Conservation (phyloP, 2,329 filamentous ascomycete genomes). For the Colletotrichum sp. region DNA sequence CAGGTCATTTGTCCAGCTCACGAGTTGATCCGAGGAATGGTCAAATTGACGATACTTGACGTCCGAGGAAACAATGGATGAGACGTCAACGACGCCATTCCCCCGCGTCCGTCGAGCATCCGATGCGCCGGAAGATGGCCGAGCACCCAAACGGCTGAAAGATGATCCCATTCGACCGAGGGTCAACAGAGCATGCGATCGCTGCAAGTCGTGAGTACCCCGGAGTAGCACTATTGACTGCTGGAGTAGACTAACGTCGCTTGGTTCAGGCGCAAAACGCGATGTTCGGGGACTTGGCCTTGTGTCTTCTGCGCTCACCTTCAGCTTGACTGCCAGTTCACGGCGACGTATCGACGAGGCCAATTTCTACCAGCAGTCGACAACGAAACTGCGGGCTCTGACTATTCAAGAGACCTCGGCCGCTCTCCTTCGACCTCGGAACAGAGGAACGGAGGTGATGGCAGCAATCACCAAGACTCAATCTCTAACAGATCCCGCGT, state of each 20-base stretch:
- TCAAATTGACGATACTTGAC: not conserved
- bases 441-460: not conserved
- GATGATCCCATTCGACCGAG: not conserved
- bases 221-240: accelerated
- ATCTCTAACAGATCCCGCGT: accelerated
- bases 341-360: conserved; percentile 26
- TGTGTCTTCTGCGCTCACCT: conserved; percentile 27
- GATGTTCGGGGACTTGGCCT: conserved; percentile 28
- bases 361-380: conserved; percentile 27
- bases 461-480: not conserved
- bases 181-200: conserved; percentile 26
- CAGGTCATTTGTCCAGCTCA: not conserved
- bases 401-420: not conserved
- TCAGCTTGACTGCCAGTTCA: conserved; percentile 27
- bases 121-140: not conserved
- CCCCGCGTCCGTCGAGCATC: not conserved
- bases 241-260: not conserved
- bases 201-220: conserved; percentile 27
- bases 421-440: not conserved
- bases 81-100: not conserved
- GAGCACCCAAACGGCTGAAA: not conserved
- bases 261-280: conserved; percentile 26
- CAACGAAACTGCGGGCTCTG: conserved; percentile 8
- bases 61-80: not conserved
- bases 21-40: not conserved